Evolutionary conservation across 495 filamentous ascomycete genomes (phyloP).

Genomic region (Astrothelium macrocarpum): DNA sequence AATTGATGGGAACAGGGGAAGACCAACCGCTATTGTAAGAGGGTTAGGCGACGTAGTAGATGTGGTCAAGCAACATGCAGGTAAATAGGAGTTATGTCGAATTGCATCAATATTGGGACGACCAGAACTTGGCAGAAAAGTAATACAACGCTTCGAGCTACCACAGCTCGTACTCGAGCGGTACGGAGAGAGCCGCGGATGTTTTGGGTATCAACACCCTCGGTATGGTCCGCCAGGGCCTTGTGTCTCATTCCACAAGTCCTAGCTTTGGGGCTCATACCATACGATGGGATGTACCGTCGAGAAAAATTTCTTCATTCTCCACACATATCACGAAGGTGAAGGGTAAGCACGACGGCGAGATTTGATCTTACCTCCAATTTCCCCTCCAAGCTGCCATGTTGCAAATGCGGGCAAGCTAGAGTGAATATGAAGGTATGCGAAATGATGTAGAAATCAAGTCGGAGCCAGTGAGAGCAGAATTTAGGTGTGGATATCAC

Average conservation of each 20-base stretch:
- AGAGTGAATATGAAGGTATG: constrained; percentile 79
- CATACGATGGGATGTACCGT: constrained; percentile 20
- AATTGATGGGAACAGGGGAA: constrained; percentile 31
- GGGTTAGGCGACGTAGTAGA: constrained; percentile 40
- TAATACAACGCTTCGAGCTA: too few relatives aligned
- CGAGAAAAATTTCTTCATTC: constrained; percentile 25
- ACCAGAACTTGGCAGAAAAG: too few relatives aligned
- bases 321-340: constrained; percentile 14
- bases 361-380: constrained; percentile 52
- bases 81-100: background rate
- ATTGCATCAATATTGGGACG: background rate
- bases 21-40: constrained; percentile 38
- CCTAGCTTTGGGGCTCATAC: too few relatives aligned
- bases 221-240: too few relatives aligned
- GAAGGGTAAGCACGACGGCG: constrained; percentile 31
- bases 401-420: constrained; percentile 44
- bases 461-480: constrained; percentile 23
- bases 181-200: too few relatives aligned
- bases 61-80: constrained; percentile 5
- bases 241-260: too few relatives aligned
- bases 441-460: constrained; percentile 47
- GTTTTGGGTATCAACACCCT: too few relatives aligned
- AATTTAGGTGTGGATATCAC: constrained; percentile 1
- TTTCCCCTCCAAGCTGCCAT: constrained; percentile 67
- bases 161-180: too few relatives aligned